Base-by-base conservation (phyloP, 345 rosid genomes). In the Microthlaspi erraticum region DNA sequence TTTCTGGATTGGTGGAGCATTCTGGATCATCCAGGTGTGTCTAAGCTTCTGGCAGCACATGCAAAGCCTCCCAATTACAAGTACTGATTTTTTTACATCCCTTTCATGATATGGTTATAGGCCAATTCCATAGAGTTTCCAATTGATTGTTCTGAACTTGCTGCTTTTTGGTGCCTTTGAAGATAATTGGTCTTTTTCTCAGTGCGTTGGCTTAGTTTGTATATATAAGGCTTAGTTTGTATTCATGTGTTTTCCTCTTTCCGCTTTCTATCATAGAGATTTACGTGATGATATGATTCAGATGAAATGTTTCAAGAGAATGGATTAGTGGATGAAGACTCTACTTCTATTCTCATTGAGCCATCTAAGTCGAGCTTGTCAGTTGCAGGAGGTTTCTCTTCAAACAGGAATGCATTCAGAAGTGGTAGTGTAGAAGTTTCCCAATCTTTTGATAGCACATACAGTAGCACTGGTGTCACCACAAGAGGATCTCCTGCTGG, bases 401-500 rank as follows among this genome's bases (percentile, higher is more conserved):
- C 90, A 3, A 86, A 83, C 84, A 92, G 76, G 78, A 82, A 83
- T 79, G 76, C 80, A 67, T 81, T 90, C 56, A 88, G 75, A 85
- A 76, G 85, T 83, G 79, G 77, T 67, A 71, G 71, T 73, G 58
- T 76, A 18, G 99, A 89, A 81, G 74, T 75, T 18, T 64, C 86
- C 41, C 91, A 83, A 60, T 81, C 84, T 75, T 73, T 77, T 41
- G 92, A 88, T 79, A 88, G 70, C 80, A 78, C 85, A 42, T 73
- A 73, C 83, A 95, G 83, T 42, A 71, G 52, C 66, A 81, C 80
- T 82, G 95, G 98, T 64, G 93, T 94, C 76, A 85, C 79, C 76
- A 94, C 98, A 59, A 88, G 99, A 79, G 97, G 99, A 33, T 80
- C 88, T 78, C 66, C 84, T 66, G 81, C 80, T 84, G 98, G 99